Evolutionary conservation across 2,329 filamentous ascomycete genomes (phyloP).

Genomic region (Penicillium sp.): DNA sequence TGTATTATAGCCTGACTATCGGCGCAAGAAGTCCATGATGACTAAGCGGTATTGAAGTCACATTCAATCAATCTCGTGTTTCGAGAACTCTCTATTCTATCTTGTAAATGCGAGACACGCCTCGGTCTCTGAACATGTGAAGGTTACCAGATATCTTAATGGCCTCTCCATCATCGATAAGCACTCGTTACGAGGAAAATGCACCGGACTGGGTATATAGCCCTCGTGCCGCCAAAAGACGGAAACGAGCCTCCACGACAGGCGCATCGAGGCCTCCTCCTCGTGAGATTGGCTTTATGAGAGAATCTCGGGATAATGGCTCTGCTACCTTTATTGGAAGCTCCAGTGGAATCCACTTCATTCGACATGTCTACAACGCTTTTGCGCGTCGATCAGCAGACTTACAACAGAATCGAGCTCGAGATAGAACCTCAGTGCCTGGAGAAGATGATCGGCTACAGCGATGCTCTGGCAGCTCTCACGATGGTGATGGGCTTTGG

Average conservation of each 20-base stretch:
- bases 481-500: slow-evolving; percentile 39
- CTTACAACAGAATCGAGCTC: slow-evolving; percentile 27
- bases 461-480: slow-evolving; percentile 29
- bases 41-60: background rate
- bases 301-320: slow-evolving; percentile 47
- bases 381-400: slow-evolving; percentile 41
- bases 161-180: slow-evolving; percentile 16
- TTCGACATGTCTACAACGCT: slow-evolving; percentile 54
- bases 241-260: slow-evolving; percentile 21
- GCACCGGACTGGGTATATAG: slow-evolving; percentile 19
- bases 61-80: background rate
- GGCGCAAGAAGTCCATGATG: background rate
- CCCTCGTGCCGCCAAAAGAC: slow-evolving; percentile 26
- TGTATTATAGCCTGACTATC: too few relatives aligned
- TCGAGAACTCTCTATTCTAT: background rate
- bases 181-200: slow-evolving; percentile 12
- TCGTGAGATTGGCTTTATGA: slow-evolving; percentile 52
- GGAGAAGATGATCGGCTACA: slow-evolving; percentile 55
- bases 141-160: background rate
- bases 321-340: slow-evolving; percentile 57
- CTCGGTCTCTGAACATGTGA: slow-evolving; percentile 5
- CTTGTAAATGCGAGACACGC: background rate
- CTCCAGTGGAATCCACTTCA: slow-evolving; percentile 59
- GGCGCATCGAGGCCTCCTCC: slow-evolving; percentile 21
- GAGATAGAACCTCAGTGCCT: slow-evolving; percentile 49